Percentiles rank a stretch among this genome's conserved stretches.
These are phyloP conservation scores for Halenospora varia DNA, from an alignment of 495 filamentous ascomycete species.

Conservation along the genomic window DNA sequence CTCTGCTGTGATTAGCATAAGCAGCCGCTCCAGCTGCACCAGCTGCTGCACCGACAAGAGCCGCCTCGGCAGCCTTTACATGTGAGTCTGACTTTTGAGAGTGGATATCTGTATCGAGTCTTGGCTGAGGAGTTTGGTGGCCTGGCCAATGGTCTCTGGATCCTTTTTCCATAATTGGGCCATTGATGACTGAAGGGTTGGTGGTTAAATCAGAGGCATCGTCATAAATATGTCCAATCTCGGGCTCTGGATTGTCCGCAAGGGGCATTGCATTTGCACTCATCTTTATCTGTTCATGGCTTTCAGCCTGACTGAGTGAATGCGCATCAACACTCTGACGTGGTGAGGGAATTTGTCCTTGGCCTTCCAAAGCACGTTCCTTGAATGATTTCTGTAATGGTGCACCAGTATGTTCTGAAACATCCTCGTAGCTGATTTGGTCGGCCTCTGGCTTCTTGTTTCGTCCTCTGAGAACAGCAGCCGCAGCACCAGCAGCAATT, in stretches of 20 bases:
- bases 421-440: slow-evolving; percentile 18
- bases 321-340: slow-evolving; percentile 72
- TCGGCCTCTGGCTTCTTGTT: slow-evolving; percentile 31
- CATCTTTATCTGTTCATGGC: slow-evolving; percentile 53
- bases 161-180: slow-evolving; percentile 33
- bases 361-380: slow-evolving; percentile 45
- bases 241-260: slow-evolving; percentile 59
- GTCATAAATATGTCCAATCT: slow-evolving; percentile 48
- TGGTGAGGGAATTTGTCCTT: slow-evolving; percentile 55
- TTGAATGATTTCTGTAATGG: slow-evolving; percentile 45
- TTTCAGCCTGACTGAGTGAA: slow-evolving; percentile 53
- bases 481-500: slow-evolving; percentile 45
- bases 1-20: slow-evolving; percentile 39
- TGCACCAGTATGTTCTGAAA: slow-evolving; percentile 19
- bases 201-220: slow-evolving; percentile 62
- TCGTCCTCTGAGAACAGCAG: slow-evolving; percentile 37
- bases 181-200: slow-evolving; percentile 60
- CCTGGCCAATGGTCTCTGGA: slow-evolving; percentile 51
- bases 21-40: slow-evolving; percentile 40
- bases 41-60: slow-evolving; percentile 36
- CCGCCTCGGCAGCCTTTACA: slow-evolving; percentile 34
- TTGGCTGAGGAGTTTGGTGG: slow-evolving; percentile 41
- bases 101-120: slow-evolving; percentile 25
- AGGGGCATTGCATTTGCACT: slow-evolving; percentile 61
- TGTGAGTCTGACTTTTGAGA: slow-evolving; percentile 18